Evolutionary conservation across 257 asterid species (phyloP).

Genomic region (Parsonsia alboflavescens): DNA sequence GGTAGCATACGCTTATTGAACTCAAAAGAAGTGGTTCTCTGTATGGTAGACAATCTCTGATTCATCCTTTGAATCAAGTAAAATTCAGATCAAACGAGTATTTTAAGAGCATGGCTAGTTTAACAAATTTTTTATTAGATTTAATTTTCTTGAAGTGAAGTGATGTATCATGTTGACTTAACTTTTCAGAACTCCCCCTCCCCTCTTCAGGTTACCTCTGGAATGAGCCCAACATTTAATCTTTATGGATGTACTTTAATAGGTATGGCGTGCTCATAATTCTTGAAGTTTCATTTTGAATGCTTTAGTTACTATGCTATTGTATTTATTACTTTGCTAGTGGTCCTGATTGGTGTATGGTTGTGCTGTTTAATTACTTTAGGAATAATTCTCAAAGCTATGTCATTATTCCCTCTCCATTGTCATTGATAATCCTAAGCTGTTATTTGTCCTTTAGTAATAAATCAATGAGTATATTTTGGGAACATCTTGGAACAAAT

Average conservation of each 20-base stretch:
- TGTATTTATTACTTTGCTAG: neutral
- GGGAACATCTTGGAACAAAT: neutral
- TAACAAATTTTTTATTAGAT: neutral
- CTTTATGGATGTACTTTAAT: conserved; percentile 72
- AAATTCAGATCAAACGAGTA: neutral
- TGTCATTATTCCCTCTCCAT: neutral
- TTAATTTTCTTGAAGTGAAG: neutral
- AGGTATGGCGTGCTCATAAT: conserved; percentile 34
- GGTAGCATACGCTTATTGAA: neutral
- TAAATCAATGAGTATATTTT: neutral
- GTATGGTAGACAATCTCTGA: neutral
- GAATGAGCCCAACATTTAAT: conserved; percentile 88
- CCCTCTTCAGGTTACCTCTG: conserved; percentile 66
- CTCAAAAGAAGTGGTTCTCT: neutral
- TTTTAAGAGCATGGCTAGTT: neutral
- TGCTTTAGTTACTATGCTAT: neutral
- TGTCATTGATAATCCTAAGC: neutral
- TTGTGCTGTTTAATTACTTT: neutral
- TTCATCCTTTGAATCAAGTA: neutral
- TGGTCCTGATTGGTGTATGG: neutral
- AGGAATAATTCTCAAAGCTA: neutral
- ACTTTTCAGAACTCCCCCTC: neutral
- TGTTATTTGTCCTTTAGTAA: neutral
- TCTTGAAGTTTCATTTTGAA: too few species aligned
- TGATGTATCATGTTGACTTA: conserved; percentile 4